phyloP scores from a whole-genome alignment of 148 eudicot species.

The Arctostaphylos glauca region DNA sequence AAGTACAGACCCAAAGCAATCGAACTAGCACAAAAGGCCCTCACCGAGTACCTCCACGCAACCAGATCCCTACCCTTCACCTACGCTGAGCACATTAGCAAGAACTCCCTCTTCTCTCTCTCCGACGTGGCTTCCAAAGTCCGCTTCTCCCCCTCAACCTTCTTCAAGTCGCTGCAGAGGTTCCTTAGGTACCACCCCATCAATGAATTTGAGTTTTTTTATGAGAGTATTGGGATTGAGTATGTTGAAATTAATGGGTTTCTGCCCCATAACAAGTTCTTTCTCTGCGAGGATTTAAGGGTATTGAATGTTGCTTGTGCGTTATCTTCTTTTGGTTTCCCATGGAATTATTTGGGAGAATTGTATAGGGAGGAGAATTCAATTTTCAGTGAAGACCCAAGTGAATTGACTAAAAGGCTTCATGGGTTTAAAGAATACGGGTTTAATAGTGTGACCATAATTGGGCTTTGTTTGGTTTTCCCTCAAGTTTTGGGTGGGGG shows the following conservation, averaged over 20 bases:
- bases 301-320: conserved; percentile 53
- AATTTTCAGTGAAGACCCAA: conserved; percentile 37
- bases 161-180: conserved; percentile 35
- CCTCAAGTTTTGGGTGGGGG: conserved; percentile 46
- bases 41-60: conserved; percentile 67
- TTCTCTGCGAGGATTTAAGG: conserved; percentile 45
- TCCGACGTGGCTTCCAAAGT: conserved; percentile 37
- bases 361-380: conserved; percentile 49
- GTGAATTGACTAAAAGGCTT: conserved; percentile 35
- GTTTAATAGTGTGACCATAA: conserved; percentile 35
- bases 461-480: conserved; percentile 66
- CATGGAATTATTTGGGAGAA: conserved; percentile 67
- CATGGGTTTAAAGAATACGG: conserved; percentile 41
- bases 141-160: conserved; percentile 29
- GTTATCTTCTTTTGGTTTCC: conserved; percentile 63
- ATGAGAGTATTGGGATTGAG: conserved; percentile 72
- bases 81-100: conserved; percentile 56
- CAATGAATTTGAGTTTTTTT: conserved; percentile 70
- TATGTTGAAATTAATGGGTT: conserved; percentile 31
- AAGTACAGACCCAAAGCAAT: conserved; percentile 40
- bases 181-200: conserved; percentile 74
- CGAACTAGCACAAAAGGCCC: conserved; percentile 40
- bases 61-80: conserved; percentile 53
- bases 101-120: conserved; percentile 39
- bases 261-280: conserved; percentile 41